A percentile compares a stretch with the other conserved stretches of the same genome.
phyloP scores from a whole-genome alignment of 495 filamentous ascomycete species.

The Rostrohypoxylon terebratum region DNA sequence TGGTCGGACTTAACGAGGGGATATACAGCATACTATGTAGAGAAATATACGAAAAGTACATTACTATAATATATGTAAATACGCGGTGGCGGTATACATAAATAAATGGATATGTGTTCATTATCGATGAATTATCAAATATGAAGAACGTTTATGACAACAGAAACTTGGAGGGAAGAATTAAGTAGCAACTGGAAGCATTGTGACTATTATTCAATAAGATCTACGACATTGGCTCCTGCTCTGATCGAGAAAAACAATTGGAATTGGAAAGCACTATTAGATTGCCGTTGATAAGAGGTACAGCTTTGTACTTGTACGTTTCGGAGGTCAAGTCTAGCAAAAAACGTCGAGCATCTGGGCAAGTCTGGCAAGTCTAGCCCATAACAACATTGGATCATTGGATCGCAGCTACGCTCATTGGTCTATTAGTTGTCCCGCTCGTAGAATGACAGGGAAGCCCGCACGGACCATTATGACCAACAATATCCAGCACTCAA shows the following conservation, averaged over 20 bases:
- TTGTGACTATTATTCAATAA: neutral
- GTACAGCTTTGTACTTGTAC: neutral
- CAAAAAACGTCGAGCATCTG: too few species aligned
- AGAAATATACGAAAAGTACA: neutral
- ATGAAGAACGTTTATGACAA: neutral
- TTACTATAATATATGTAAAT: too few species aligned
- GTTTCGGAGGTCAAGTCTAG: slow-evolving; percentile 10
- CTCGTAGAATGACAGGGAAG: slow-evolving; percentile 15
- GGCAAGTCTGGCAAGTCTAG: neutral
- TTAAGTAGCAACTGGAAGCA: neutral
- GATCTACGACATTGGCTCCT: neutral
- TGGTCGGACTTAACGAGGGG: neutral
- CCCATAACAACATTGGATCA: slow-evolving; percentile 19
- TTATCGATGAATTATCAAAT: too few species aligned
- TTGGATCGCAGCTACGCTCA: slow-evolving; percentile 25
- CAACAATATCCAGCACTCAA: neutral
- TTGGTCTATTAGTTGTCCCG: slow-evolving; percentile 33
- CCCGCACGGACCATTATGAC: slow-evolving; percentile 22
- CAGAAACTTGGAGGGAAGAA: neutral
- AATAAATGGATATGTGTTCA: too few species aligned
- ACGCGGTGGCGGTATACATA: neutral
- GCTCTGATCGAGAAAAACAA: neutral
- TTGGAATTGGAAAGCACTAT: too few species aligned
- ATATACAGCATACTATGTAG: neutral
- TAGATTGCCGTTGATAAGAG: neutral